Base-by-base conservation (phyloP, 164 flowering plant genomes). In the Vitis labrusca region DNA sequence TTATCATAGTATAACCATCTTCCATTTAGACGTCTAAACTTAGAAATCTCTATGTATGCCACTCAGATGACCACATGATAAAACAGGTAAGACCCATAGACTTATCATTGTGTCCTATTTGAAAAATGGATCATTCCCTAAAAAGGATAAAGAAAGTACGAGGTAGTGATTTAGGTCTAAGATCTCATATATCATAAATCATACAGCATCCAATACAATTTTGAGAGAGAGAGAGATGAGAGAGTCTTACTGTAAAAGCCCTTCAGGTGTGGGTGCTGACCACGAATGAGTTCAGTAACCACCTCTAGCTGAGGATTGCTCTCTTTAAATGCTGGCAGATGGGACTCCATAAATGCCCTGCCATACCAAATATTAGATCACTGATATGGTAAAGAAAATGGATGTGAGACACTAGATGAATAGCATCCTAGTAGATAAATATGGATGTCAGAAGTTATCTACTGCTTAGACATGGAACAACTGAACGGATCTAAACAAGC, bases 271-370 rank as follows among this genome's bases (percentile, higher is more conserved):
- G 99, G 98, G 84, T 93, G 99, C 66, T 93, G 94, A 51, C 99
- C 99, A 60, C 97, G 97, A 52, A 79, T 85, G 64, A 85, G 89
- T 74, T 91, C 97, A 52, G 87, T 82, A 51, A 84, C 90, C 68
- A 95, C 92, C 79, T 93, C 96, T 50, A 93, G 83, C 79, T 91
- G 97, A 27, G 96, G 96, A 81, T 93, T 95, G 9, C 56, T 73
- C 68, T 85, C 91, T 69, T 81, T 90, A 64, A 89, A 86, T 63
- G 85, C 78, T 32, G 97, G 94, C 73, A 95, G 70, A 30, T 89
- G 77, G 10, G 93, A 80, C 69, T 93, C 93, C 93, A 95, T 93
- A 73, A 95, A 95, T 56, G 92, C 92, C 90, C 99, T 93, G 75
- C 51, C 60, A 76, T 32, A 63, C 47, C 16, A 10, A 65, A 47